Conservation (phyloP, 2,329 filamentous ascomycete genomes). For the Botryotinia calthae region DNA sequence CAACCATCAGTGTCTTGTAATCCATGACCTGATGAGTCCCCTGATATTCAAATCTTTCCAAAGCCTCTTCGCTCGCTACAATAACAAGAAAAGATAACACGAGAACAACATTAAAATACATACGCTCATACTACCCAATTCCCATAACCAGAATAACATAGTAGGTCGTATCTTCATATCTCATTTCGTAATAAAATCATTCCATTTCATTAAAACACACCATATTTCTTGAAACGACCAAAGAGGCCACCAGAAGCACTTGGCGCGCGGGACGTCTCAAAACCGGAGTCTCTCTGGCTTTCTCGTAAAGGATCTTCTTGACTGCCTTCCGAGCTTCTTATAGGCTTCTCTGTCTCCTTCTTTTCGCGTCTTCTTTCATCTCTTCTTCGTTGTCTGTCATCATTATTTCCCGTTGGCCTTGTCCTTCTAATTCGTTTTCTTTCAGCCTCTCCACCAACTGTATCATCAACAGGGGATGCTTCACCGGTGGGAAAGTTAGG, state of each 20-base stretch:
- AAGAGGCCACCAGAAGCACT: conserved; percentile 65
- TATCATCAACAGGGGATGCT: conserved; percentile 28
- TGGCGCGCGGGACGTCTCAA: conserved; percentile 54
- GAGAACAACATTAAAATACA: conserved; percentile 10
- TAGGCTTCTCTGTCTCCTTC: conserved; percentile 25
- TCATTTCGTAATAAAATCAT: conserved; percentile 17
- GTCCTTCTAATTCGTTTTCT: conserved; percentile 32
- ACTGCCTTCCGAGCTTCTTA: conserved; percentile 38
- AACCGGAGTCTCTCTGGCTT: conserved; percentile 33
- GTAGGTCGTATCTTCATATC: conserved; percentile 19
- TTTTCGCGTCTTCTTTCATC: conserved; percentile 35
- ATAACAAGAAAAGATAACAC: conserved; percentile 2
- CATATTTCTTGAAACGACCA: conserved; percentile 37
- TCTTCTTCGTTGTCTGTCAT: conserved; percentile 34
- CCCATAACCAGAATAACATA: neutral
- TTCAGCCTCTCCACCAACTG: conserved; percentile 32
- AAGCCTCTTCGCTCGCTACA: conserved; percentile 7
- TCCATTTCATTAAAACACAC: conserved; percentile 26
- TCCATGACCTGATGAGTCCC: neutral
- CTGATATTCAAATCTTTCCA: neutral
- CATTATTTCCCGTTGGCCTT: conserved; percentile 30
- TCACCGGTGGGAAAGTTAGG: conserved; percentile 41
- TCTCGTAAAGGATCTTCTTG: conserved; percentile 34
- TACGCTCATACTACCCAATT: neutral
- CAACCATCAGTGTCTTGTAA: neutral